Base-by-base conservation (phyloP, 148 eudicot species). In the Fagopyrum esculentum region DNA sequence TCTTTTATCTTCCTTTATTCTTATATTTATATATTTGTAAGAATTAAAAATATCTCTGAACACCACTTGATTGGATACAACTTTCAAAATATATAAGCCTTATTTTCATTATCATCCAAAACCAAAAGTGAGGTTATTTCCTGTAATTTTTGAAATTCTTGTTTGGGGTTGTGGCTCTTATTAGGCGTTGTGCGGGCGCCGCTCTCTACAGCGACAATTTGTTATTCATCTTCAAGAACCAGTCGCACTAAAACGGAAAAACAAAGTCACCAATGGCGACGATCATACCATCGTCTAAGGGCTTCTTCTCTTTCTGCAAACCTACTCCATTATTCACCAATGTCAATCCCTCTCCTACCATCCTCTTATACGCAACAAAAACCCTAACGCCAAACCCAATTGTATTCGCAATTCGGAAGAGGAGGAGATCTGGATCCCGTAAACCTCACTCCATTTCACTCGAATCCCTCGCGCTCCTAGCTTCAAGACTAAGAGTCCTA, bases 401-500 rank as follows among this genome's bases (percentile, higher is more conserved):
- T 10, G 70, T 40, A 40, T 3, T 35, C 47, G 78, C 85, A 44
- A 81, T 83, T 74, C 86, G 81, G 80, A 84, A 78, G 61, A 89
- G 75, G 76, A 79, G 61, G 73, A 76, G 85, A 84, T 87, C 75
- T 47, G 83, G 85, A 72, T 81, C 84, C 26, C 84, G 22, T 54
- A 80, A 71, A 78, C 80, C 83, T 61, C 77, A 71, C 76, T 84
- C 76, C 40, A 55, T 82, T 56, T 19, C 87, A 30, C 76, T 89
- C 50, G 63, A 84, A 75, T 87, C 90, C 50, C 80, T 87, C 22
- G 81, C 80, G 76, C 56, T 74, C 60, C 49, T 89, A 13, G 93
- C 90, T 10, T 81, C 90, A 1, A 86, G 79, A 35, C 83, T 91
- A 73, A 84, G 77, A 77, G 60, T 89, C 51, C 52, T 91, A 15